Conservation (phyloP, 345 rosid genomes). For the Diplotaxis tenuifolia region DNA sequence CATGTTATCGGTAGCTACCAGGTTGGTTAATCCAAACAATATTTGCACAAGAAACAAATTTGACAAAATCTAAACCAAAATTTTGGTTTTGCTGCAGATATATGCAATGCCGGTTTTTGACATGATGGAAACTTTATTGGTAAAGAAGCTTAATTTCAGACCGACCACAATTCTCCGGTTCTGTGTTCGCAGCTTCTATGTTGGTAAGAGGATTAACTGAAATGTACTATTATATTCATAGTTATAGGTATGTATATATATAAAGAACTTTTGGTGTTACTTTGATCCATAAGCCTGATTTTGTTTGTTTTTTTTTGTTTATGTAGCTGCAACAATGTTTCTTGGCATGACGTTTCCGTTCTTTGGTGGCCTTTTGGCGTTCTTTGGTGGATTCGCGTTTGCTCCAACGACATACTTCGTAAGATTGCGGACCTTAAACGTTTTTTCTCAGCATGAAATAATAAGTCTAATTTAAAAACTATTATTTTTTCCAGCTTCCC, state of each 20-base stretch:
- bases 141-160: slow-evolving; percentile 54
- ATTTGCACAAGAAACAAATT: not conserved
- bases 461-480: not conserved
- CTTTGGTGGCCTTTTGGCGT: slow-evolving; percentile 76
- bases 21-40: slow-evolving; percentile 37
- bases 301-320: not conserved
- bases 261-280: not conserved
- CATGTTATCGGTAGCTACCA: slow-evolving; percentile 87
- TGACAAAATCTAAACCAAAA: not conserved
- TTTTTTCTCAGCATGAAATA: not conserved
- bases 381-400: slow-evolving; percentile 87
- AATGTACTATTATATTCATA: not conserved
- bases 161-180: slow-evolving; percentile 52
- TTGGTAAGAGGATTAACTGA: slow-evolving; percentile 43
- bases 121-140: slow-evolving; percentile 69
- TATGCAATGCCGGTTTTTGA: slow-evolving; percentile 82
- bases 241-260: not conserved
- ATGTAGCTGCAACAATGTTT: slow-evolving; percentile 67
- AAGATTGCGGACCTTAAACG: slow-evolving; percentile 28
- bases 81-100: slow-evolving; percentile 38
- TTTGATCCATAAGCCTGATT: not conserved
- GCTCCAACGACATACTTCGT: slow-evolving; percentile 83
- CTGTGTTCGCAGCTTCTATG: slow-evolving; percentile 48
- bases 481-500: slow-evolving; percentile 49
- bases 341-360: slow-evolving; percentile 69